These are phyloP conservation scores for Tylopilus sp. DNA, from an alignment of 768 basidiomycete species.

Conservation along the genomic window DNA sequence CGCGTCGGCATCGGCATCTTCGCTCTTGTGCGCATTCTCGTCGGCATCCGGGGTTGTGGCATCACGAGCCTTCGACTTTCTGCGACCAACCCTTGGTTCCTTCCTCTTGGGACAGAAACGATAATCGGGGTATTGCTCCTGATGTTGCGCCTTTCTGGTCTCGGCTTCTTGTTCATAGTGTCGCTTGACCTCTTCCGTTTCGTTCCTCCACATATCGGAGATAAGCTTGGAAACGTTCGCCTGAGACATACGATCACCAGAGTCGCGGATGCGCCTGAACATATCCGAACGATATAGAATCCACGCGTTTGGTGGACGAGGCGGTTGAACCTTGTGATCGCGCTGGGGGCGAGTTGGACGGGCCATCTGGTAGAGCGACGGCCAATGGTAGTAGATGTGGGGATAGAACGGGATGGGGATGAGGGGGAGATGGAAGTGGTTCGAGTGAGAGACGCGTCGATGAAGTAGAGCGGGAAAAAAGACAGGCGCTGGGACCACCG, in stretches of 20 bases:
- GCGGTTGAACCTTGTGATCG: constrained; percentile 35
- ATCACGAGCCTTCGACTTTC: constrained; percentile 19
- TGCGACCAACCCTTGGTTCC: constrained; percentile 40
- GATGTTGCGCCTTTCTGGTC: constrained; percentile 49
- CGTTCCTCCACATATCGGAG: constrained; percentile 60
- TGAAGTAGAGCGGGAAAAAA: constrained; percentile 22
- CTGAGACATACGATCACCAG: constrained; percentile 42
- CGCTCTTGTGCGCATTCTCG: not conserved
- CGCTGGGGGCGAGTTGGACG: constrained; percentile 17
- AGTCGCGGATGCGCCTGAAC: constrained; percentile 29
- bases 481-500: constrained; percentile 16
- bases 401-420: constrained; percentile 1
- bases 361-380: constrained; percentile 18
- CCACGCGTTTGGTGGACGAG: constrained; percentile 80
- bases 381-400: constrained; percentile 7
- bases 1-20: not conserved
- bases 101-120: constrained; percentile 55
- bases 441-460: constrained; percentile 27
- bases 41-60: constrained; percentile 8
- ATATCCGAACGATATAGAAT: constrained; percentile 73
- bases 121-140: constrained; percentile 51
- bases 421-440: constrained; percentile 18
- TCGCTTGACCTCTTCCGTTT: constrained; percentile 43
- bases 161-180: constrained; percentile 55
- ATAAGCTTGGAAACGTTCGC: constrained; percentile 64